A percentile compares a stretch with the other conserved stretches of the same genome.
Evolutionary conservation across 495 filamentous ascomycete species (phyloP).

Genomic region (Neurospora africana): DNA sequence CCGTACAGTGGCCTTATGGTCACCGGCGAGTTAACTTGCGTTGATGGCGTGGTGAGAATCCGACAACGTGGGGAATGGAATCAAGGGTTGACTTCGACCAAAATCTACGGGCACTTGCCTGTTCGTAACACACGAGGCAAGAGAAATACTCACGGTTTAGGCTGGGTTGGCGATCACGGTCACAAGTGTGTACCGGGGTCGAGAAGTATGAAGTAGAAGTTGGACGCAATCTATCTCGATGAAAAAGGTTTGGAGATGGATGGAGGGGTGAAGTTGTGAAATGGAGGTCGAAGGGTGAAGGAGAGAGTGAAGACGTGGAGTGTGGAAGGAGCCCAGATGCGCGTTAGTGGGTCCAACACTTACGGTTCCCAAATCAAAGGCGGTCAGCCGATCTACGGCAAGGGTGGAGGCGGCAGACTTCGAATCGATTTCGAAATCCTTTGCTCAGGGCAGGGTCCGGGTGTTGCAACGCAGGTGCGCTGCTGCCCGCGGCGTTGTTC

Average conservation of each 20-base stretch:
- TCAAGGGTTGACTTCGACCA: not conserved
- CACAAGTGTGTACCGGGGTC: not conserved
- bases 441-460: not conserved
- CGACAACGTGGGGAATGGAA: not conserved
- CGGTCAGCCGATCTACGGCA: not conserved
- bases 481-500: not conserved
- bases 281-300: not conserved
- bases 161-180: not conserved
- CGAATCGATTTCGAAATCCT: not conserved
- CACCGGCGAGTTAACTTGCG: not conserved
- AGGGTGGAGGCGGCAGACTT: constrained; percentile 1
- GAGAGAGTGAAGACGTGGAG: not conserved
- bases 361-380: not conserved
- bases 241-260: not conserved
- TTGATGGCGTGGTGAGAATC: not conserved
- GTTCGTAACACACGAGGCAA: not conserved
- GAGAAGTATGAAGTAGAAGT: not conserved
- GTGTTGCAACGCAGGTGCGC: not conserved
- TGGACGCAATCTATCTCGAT: not conserved
- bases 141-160: not conserved
- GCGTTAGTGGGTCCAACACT: not conserved
- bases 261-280: not conserved
- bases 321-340: not conserved
- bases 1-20: not conserved
- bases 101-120: not conserved